Conservation (phyloP, 805 yeast species). For the Millerozyma acaciae region DNA sequence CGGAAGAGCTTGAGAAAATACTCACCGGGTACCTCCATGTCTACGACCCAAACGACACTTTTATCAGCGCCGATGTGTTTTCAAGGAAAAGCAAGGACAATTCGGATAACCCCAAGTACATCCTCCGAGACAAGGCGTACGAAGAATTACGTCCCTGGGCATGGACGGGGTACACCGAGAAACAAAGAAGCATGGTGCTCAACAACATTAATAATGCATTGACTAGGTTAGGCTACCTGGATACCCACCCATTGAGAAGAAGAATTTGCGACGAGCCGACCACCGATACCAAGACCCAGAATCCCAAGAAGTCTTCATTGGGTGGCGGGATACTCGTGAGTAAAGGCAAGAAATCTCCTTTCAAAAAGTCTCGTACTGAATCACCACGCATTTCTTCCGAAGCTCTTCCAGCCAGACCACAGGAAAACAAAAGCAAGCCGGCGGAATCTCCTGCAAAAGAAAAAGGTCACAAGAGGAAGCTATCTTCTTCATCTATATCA, state of each 20-base stretch:
- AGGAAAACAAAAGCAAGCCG: constrained; percentile 2
- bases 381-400: constrained; percentile 9
- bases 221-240: constrained; percentile 39
- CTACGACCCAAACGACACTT: constrained; percentile 28
- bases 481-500: constrained; percentile 10
- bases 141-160: constrained; percentile 38
- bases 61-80: constrained; percentile 24
- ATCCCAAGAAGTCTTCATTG: constrained; percentile 8
- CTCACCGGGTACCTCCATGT: constrained; percentile 26
- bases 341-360: constrained; percentile 11
- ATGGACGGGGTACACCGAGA: constrained; percentile 28
- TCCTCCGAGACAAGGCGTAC: constrained; percentile 39
- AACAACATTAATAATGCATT: constrained; percentile 35
- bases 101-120: constrained; percentile 12
- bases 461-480: constrained; percentile 4
- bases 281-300: constrained; percentile 1
- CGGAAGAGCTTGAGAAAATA: constrained; percentile 13
- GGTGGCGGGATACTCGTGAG: constrained; percentile 20
- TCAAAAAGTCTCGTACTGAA: constrained; percentile 15
- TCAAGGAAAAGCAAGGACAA: constrained; percentile 3
- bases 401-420: neutral
- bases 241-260: constrained; percentile 40
- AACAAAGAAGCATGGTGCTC: constrained; percentile 29
- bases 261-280: constrained; percentile 19
- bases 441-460: constrained; percentile 6